Evolutionary conservation across 2,329 filamentous ascomycete genomes (phyloP).

Genomic region (Calycina herbarum): DNA sequence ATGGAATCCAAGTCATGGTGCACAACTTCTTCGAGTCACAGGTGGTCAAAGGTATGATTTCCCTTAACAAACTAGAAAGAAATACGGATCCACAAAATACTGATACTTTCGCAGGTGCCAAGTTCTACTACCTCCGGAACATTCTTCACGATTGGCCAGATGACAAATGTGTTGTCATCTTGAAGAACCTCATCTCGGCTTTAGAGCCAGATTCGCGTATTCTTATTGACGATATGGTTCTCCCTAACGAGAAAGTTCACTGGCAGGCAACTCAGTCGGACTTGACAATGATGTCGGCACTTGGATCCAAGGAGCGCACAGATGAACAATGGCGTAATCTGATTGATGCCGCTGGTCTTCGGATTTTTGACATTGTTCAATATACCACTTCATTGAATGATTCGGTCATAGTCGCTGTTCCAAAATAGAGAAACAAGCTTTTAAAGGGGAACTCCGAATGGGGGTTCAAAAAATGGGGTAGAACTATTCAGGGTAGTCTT

Average conservation of each 20-base stretch:
- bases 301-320: constrained; percentile 41
- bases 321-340: constrained; percentile 37
- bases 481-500: no score
- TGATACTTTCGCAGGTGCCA: constrained; percentile 12
- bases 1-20: constrained; percentile 35
- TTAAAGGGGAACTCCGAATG: no score
- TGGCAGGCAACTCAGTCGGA: constrained; percentile 40
- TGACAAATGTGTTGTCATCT: constrained; percentile 25
- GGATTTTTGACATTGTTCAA: constrained; percentile 12
- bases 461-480: no score
- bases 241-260: constrained; percentile 40
- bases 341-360: constrained; percentile 17
- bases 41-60: constrained; percentile 27
- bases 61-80: no score
- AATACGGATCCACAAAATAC: no score
- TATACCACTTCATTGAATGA: constrained; percentile 11
- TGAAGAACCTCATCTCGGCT: constrained; percentile 35
- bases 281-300: constrained; percentile 40
- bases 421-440: background rate
- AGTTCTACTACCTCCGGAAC: constrained; percentile 42
- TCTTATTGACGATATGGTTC: constrained; percentile 46
- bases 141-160: constrained; percentile 44
- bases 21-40: constrained; percentile 36
- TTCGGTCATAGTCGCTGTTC: background rate
- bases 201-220: constrained; percentile 41